Percentiles rank a stretch among this genome's conserved stretches.
Conservation (phyloP, 495 filamentous ascomycete genomes). For the Penicillium longicatenatum region DNA sequence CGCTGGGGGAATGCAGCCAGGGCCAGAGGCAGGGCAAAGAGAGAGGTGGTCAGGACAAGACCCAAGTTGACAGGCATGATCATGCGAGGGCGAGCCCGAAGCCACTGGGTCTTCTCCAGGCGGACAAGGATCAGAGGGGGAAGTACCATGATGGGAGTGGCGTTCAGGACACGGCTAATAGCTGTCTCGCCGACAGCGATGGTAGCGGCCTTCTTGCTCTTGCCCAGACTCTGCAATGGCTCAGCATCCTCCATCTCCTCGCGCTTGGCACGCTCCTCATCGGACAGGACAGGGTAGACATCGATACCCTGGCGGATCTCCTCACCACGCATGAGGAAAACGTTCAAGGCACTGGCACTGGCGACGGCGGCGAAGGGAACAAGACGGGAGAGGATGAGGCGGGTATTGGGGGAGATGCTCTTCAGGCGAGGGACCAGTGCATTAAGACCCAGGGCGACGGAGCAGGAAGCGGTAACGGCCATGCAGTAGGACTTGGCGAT, state of each 20-base stretch:
- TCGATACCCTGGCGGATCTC: conserved; percentile 94
- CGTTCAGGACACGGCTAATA: conserved; percentile 83
- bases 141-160: conserved; percentile 95
- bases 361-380: conserved; percentile 96
- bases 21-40: conserved; percentile 76
- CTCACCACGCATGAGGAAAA: conserved; percentile 95
- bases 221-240: conserved; percentile 70
- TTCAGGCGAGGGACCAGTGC: conserved; percentile 83
- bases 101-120: conserved; percentile 75
- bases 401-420: conserved; percentile 68
- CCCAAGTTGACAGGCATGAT: conserved; percentile 79
- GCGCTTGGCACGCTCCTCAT: conserved; percentile 43
- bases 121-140: conserved; percentile 83
- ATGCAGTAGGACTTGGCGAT: conserved; percentile 88
- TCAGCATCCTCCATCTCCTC: conserved; percentile 48
- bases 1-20: conserved; percentile 90
- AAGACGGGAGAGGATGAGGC: conserved; percentile 73
- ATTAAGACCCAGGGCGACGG: conserved; percentile 91
- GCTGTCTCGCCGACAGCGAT: conserved; percentile 92
- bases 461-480: conserved; percentile 89
- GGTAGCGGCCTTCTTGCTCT: conserved; percentile 82
- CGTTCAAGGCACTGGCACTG: conserved; percentile 86
- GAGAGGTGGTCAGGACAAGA: conserved; percentile 75
- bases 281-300: conserved; percentile 73
- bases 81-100: conserved; percentile 69